Evolutionary conservation across 2,329 filamentous ascomycete genomes (phyloP).

Genomic region (Tolypocladium endophyticum): DNA sequence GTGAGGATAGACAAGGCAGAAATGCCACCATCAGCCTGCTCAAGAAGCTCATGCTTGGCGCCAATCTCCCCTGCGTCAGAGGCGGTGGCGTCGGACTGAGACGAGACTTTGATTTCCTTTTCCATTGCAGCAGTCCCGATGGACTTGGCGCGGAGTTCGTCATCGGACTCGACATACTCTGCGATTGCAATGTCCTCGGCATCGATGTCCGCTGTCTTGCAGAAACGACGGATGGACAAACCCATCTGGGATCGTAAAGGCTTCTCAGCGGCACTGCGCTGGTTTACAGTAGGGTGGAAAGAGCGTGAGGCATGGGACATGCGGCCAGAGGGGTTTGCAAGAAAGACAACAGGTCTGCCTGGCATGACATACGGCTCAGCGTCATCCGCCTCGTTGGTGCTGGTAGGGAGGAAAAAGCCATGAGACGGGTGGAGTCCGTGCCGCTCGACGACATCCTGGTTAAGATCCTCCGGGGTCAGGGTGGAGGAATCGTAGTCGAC

Average conservation of each 20-base stretch:
- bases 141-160: slow-evolving; percentile 22
- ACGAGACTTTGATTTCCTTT: slow-evolving; percentile 19
- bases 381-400: slow-evolving; percentile 32
- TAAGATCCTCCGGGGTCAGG: slow-evolving; percentile 38
- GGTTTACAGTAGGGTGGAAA: slow-evolving; percentile 23
- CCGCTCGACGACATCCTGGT: slow-evolving; percentile 37
- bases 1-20: slow-evolving; percentile 18
- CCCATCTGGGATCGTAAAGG: slow-evolving; percentile 23
- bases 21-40: slow-evolving; percentile 14
- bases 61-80: slow-evolving; percentile 15
- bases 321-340: slow-evolving; percentile 34
- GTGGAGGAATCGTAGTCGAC: slow-evolving; percentile 41
- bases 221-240: slow-evolving; percentile 24
- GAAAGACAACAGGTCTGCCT: slow-evolving; percentile 36
- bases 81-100: slow-evolving; percentile 14
- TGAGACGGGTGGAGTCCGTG: slow-evolving; percentile 41
- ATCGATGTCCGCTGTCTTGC: slow-evolving; percentile 22
- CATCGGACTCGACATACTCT: slow-evolving; percentile 21
- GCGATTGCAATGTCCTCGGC: slow-evolving; percentile 20
- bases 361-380: slow-evolving; percentile 30
- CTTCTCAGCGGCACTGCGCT: slow-evolving; percentile 21
- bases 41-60: slow-evolving; percentile 11
- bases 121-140: slow-evolving; percentile 22
- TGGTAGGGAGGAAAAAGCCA: slow-evolving; percentile 39
- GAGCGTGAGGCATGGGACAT: slow-evolving; percentile 38